Base-by-base conservation (phyloP, 352 stramenopile species). In the Phytophthora foliorum region DNA sequence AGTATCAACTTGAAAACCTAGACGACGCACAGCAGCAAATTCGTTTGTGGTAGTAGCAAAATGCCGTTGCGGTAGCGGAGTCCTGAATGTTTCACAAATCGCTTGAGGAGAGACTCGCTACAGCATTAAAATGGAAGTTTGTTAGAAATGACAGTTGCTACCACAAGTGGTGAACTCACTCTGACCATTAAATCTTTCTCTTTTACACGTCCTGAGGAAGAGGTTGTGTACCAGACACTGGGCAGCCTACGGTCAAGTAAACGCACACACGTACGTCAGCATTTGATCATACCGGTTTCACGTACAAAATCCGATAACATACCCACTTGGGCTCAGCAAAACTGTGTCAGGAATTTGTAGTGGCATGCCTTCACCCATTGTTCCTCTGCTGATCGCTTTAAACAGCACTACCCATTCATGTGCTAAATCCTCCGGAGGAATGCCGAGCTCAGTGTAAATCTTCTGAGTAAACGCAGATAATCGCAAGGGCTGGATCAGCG, bases 391-490 rank as follows among this genome's bases (percentile, higher is more conserved):
- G n/a, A 91, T 78, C 9, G 63, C 74, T 49, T 86, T 78, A 49
- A 89, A 89, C 3, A 91, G 44, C 11, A 74, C 70, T 4, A 91
- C 72, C 83, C 83, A 91, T 63, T 91, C 83, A 41, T 82, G 71
- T 0, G 77, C 83, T 9, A 91, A 68, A 49, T 91, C 81, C 10
- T 63, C 52, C 11, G 24, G 5, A 32, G 36, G 22, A 8, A 81
- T 51, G 8, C 72, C 73, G 14, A 73, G 78, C 21, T 63, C 63
- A 6, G 27, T 36, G 25, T 54, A 62, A 0, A 70, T 82, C 38
- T 51, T 72, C 29, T 81, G 70, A 0, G 67, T 63, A 32, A 91
- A 89, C 8, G 39, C 10, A 14, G 83, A 89, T 10, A 63, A 48
- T 8, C 75, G 44, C 39, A 84, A 69, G 7, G 83, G 74, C 51